These are phyloP conservation scores for Colletotrichum eremochloae DNA, from an alignment of 2,329 filamentous ascomycete genomes.

Conservation along the genomic window DNA sequence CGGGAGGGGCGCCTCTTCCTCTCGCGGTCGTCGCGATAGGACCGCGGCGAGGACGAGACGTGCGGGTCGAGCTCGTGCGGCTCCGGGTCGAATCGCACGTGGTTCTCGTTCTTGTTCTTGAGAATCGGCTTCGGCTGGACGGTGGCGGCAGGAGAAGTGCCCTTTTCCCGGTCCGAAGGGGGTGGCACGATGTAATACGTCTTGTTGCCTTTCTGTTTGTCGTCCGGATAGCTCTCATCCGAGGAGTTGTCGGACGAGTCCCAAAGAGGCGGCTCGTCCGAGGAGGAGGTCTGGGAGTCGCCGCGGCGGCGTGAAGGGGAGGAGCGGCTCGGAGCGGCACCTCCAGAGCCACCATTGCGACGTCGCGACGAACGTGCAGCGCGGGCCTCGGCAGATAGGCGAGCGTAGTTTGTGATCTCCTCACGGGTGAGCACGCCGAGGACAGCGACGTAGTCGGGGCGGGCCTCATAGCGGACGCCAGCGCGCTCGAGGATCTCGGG, in stretches of 20 bases:
- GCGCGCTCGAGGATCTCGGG: slow-evolving; percentile 68
- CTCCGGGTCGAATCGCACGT: slow-evolving; percentile 66
- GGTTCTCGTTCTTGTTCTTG: slow-evolving; percentile 71
- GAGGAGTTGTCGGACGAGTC: slow-evolving; percentile 48
- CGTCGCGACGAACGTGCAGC: slow-evolving; percentile 50
- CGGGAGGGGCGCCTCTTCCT: slow-evolving; percentile 47
- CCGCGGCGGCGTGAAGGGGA: slow-evolving; percentile 5
- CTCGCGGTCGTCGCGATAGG: slow-evolving; percentile 51
- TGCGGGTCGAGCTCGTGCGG: slow-evolving; percentile 58
- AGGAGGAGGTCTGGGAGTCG: slow-evolving; percentile 41
- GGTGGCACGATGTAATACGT: slow-evolving; percentile 58
- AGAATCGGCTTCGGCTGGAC: slow-evolving; percentile 69
- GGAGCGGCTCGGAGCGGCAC: slow-evolving; percentile 15
- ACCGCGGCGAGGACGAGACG: slow-evolving; percentile 47
- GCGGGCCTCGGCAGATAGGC: slow-evolving; percentile 62
- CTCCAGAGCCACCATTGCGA: slow-evolving; percentile 33
- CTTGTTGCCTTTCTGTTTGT: slow-evolving; percentile 49
- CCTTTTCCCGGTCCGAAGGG: slow-evolving; percentile 47
- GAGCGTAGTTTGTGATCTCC: slow-evolving; percentile 66
- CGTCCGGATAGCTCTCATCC: slow-evolving; percentile 44
- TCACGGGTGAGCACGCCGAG: slow-evolving; percentile 67
- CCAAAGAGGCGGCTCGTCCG: slow-evolving; percentile 46
- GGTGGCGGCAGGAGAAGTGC: slow-evolving; percentile 51
- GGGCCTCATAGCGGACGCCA: slow-evolving; percentile 71
- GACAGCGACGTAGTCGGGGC: slow-evolving; percentile 71